These are phyloP conservation scores for Paralagenidium karlingii DNA, from an alignment of 352 stramenopile genomes.

Conservation along the genomic window DNA sequence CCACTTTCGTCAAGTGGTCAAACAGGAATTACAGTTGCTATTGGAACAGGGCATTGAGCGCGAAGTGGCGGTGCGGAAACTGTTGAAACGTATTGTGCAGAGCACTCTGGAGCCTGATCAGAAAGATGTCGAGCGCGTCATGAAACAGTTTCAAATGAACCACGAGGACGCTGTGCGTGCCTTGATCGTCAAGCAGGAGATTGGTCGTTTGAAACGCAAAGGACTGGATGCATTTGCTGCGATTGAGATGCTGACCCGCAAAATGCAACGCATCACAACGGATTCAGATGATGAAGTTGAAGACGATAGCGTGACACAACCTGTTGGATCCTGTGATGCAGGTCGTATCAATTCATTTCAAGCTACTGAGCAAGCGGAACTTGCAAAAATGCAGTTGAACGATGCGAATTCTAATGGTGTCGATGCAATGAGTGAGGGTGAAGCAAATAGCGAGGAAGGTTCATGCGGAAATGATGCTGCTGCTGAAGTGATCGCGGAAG, in stretches of 20 bases:
- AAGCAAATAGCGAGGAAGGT: no score
- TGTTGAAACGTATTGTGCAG: slow-evolving; percentile 64
- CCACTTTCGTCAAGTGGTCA: slow-evolving; percentile 63
- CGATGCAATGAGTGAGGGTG: no score
- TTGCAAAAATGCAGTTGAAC: no score
- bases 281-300: no score
- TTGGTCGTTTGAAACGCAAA: slow-evolving; percentile 55
- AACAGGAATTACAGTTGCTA: slow-evolving; percentile 65
- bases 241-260: slow-evolving; percentile 71
- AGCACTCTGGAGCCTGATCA: slow-evolving; percentile 43
- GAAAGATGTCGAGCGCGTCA: slow-evolving; percentile 53
- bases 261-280: no score
- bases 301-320: no score
- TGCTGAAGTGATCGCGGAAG: no score
- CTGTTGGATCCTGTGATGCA: no score
- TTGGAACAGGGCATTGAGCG: slow-evolving; percentile 33
- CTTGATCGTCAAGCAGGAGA: slow-evolving; percentile 81
- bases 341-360: no score
- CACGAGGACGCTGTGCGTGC: slow-evolving; percentile 73
- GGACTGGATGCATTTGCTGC: slow-evolving; percentile 74
- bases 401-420: no score
- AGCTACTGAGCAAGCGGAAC: no score
- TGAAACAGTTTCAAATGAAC: slow-evolving; percentile 81
- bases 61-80: slow-evolving; percentile 56
- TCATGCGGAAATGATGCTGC: no score